Evolutionary conservation across 78 protist species (phyloP).

Genomic region (Emiliania huxleyi): DNA sequence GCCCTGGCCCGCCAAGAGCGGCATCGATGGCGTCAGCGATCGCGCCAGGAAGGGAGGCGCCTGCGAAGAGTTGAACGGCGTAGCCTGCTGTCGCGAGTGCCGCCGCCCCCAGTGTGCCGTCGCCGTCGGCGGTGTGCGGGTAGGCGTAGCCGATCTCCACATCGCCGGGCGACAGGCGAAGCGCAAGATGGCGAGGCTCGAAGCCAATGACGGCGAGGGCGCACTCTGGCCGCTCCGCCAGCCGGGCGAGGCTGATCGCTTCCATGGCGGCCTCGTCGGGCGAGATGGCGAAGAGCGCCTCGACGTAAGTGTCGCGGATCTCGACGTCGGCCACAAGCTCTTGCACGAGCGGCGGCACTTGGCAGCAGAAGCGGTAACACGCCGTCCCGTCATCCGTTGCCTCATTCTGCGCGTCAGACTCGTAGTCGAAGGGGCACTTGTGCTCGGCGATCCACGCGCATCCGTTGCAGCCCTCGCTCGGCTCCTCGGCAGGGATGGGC

Average conservation of each 20-base stretch:
- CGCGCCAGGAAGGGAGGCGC: neutral
- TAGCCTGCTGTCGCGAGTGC: neutral
- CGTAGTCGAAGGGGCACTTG: too few relatives aligned
- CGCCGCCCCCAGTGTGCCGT: neutral
- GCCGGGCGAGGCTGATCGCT: neutral
- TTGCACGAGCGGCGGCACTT: too few relatives aligned
- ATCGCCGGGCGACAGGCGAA: neutral
- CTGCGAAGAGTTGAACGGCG: neutral
- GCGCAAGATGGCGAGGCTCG: neutral
- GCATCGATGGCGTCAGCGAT: neutral
- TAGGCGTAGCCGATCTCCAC: neutral
- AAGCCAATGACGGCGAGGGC: neutral
- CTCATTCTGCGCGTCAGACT: too few relatives aligned
- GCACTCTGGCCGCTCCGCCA: neutral
- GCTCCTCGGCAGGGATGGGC: too few relatives aligned
- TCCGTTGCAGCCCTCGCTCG: too few relatives aligned
- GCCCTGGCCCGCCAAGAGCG: neutral
- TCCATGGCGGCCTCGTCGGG: neutral
- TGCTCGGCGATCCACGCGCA: too few relatives aligned
- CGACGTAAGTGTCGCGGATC: neutral
- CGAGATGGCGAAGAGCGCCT: neutral
- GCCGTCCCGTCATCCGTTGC: too few relatives aligned
- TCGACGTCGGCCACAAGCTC: neutral
- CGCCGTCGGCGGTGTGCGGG: neutral
- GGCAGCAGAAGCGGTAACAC: too few relatives aligned